Evolutionary conservation across 106 monocot genomes (phyloP), one percentile per base, ranked within the genome.

Genomic region (Alisma plantagoaquatica): DNA sequence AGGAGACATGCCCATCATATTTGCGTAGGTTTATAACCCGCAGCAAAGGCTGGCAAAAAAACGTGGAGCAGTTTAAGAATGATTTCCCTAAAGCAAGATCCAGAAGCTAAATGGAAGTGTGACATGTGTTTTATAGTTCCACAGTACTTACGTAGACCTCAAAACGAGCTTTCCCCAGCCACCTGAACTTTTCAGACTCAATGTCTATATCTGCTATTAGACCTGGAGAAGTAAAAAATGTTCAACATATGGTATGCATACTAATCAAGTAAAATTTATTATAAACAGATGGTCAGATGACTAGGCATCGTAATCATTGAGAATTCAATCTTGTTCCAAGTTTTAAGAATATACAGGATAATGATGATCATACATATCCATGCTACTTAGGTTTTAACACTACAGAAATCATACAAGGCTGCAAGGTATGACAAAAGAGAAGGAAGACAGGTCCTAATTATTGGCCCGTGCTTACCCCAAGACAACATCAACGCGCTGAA

Each of bases 141-240:
- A n/a, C n/a, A 38, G 14, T 49, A 66, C 74, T 52, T 67, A 86
- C 92, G 48, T 83, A 87, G 42, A 87, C 69, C 27, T 80, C 79
- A 23, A 94, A 25, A 32, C 93, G 93, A 66, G 80, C 63, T 32
- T 73, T 75, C 53, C 83, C 93, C 87, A 84, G 75, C 87, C 87
- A 94, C 31, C 93, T 75, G 56, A 72, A 88, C 67, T 78, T 88
- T 64, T 94, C 93, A 21, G 93, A 94, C 46, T 94, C 93, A 73
- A 66, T 66, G 28, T 66, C 66, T 25, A 66, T 33, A 28, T 66
- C 66, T 23, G 66, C 56, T 32, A 66, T 53, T 4, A 94, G 49
- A 43, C 93, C 93, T 94, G 72, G 33, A 75, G 2, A 42, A 23
- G 17, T 11, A 28, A 49, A 27, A n/a, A n/a, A n/a, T n/a, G n/a